A percentile compares a stretch with the other conserved stretches of the same genome.
Evolutionary conservation across 805 yeast species (phyloP).

Genomic region (Clavispora vitiphila): DNA sequence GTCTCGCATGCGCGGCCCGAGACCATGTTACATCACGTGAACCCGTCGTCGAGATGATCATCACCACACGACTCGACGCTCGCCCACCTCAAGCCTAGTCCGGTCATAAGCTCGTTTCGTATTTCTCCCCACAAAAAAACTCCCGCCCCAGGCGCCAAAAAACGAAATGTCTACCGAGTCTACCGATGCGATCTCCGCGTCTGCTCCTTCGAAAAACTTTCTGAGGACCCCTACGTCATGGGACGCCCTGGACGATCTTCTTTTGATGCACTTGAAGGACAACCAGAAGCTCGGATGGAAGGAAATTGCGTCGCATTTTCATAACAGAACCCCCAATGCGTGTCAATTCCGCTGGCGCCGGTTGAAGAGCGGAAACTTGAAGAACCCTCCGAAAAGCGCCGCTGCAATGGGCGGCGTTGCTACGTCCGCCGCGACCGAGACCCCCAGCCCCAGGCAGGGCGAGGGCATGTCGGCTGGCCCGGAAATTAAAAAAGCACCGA

Average conservation of each 20-base stretch:
- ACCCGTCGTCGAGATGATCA: constrained; percentile 17
- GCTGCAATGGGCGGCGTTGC: constrained; percentile 9
- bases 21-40: constrained; percentile 1
- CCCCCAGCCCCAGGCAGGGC: constrained; percentile 4
- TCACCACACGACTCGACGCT: constrained; percentile 6
- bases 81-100: not conserved
- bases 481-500: constrained; percentile 2
- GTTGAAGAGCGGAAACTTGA: constrained; percentile 36
- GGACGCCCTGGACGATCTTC: constrained; percentile 44
- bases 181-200: constrained; percentile 4
- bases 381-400: constrained; percentile 37
- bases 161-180: constrained; percentile 7
- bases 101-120: not conserved
- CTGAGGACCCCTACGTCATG: constrained; percentile 43
- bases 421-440: constrained; percentile 4
- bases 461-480: constrained; percentile 1
- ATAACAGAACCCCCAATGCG: constrained; percentile 80
- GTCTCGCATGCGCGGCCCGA: not conserved
- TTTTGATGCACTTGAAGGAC: constrained; percentile 61
- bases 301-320: constrained; percentile 75
- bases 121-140: constrained; percentile 1
- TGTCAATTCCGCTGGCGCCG: constrained; percentile 90
- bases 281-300: constrained; percentile 85
- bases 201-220: constrained; percentile 20
- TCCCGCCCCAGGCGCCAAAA: constrained; percentile 3